Evolutionary conservation across 192 early-diverging fungal species (phyloP).

Genomic region (Umbelopsis sp.): DNA sequence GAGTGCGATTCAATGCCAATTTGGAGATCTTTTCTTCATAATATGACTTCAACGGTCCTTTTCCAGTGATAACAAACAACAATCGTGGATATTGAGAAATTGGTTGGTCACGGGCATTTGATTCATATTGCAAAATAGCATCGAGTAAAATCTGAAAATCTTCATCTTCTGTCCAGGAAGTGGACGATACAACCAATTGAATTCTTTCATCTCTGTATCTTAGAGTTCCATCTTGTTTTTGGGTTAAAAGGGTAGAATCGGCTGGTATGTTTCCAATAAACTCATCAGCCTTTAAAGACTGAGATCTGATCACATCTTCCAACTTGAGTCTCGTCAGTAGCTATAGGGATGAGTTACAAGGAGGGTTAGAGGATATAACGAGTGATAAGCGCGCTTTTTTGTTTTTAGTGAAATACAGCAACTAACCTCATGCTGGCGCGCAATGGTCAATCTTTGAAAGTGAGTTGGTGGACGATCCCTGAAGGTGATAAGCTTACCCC

Average conservation of each 20-base stretch:
- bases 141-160: slow-evolving; percentile 85
- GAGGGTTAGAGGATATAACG: neutral
- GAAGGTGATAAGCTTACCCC: slow-evolving; percentile 73
- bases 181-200: slow-evolving; percentile 82
- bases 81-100: slow-evolving; percentile 51
- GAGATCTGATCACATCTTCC: slow-evolving; percentile 43
- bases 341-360: slow-evolving; percentile 19
- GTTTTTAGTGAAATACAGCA: neutral
- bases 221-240: slow-evolving; percentile 29
- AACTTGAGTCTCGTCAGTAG: slow-evolving; percentile 44
- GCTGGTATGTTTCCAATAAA: slow-evolving; percentile 36
- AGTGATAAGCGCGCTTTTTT: neutral
- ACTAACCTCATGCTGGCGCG: slow-evolving; percentile 69
- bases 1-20: slow-evolving; percentile 52
- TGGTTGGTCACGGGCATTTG: slow-evolving; percentile 21
- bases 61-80: slow-evolving; percentile 89
- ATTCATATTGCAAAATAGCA: slow-evolving; percentile 63
- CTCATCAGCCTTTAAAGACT: slow-evolving; percentile 35
- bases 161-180: slow-evolving; percentile 96
- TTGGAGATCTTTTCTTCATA: slow-evolving; percentile 69
- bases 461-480: slow-evolving; percentile 82
- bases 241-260: slow-evolving; percentile 47
- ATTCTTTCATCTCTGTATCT: slow-evolving; percentile 62
- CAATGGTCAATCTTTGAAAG: slow-evolving; percentile 64
- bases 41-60: slow-evolving; percentile 75